phyloP scores from a whole-genome alignment of 1,284 basidiomycete genomes.

The Irpex sp. region DNA sequence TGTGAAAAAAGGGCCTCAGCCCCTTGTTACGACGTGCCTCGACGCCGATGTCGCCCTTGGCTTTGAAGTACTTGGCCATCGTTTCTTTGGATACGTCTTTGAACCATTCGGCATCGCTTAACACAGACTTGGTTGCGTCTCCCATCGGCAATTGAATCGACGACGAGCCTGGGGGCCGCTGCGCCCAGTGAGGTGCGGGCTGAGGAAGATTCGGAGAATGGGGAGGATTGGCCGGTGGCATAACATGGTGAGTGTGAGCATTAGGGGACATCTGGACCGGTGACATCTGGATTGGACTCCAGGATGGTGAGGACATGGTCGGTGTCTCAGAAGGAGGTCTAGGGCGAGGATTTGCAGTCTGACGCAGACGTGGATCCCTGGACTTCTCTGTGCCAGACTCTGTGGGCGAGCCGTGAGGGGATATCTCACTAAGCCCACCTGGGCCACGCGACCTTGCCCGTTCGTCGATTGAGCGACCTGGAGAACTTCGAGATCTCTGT shows the following conservation, averaged over 20 bases:
- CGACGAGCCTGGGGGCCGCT: no score
- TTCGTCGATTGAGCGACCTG: no score
- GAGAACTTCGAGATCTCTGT: no score
- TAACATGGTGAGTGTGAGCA: not conserved
- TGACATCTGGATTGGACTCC: not conserved
- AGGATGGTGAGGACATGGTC: not conserved
- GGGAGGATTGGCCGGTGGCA: not conserved
- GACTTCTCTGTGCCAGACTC: not conserved
- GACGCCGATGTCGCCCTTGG: not conserved
- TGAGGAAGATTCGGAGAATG: not conserved
- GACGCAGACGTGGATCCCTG: not conserved
- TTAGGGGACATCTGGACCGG: no score
- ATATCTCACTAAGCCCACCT: not conserved
- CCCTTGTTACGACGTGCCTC: not conserved
- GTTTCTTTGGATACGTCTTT: not conserved
- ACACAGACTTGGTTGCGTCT: not conserved
- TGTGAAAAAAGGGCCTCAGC: not conserved
- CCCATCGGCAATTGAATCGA: not conserved
- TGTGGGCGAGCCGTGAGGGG: not conserved
- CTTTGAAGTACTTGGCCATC: not conserved
- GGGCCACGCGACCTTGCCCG: not conserved
- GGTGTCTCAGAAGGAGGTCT: not conserved
- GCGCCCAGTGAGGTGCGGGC: no score
- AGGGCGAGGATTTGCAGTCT: not conserved
- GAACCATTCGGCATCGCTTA: not conserved